Base-by-base conservation (phyloP, 371 early-diverging fungal genomes). In the Sporodiniella umbellata region DNA sequence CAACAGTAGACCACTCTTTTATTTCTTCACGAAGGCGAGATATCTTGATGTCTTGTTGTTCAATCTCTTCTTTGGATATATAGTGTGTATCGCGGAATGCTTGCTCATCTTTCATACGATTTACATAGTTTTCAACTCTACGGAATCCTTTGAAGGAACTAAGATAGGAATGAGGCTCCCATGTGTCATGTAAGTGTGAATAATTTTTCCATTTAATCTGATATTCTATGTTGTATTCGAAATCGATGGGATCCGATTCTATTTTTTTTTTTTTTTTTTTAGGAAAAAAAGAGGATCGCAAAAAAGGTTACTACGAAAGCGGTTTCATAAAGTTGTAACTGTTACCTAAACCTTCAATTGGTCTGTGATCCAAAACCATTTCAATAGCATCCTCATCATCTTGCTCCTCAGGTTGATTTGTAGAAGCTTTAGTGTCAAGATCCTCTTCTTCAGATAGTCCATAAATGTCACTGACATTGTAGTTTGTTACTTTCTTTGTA, bases 201-300 rank as follows among this genome's bases (percentile, higher is more conserved):
- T 83, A 85, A 3, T 86, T 83, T 65, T 88, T 88, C 98, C 98
- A 98, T 60, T 98, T 96, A 60, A 98, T 81, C 8, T 87, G 75
- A 52, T 85, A 96, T 70, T 93, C 90, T 56, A 88, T 61, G 48
- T 88, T 86, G 25, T 49, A 59, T 47, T 80, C 79, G 22, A 83
- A 81, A 22, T 74, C 79, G 28, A 69, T 60, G 14, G 69, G 74
- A 4, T 75, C 76, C 6, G 70, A 70, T 42, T 79, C 79, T 54
- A 53, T 1, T 37, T 15, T 40, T 3, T 39, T 33, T n/a, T n/a
- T n/a, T n/a, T n/a, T n/a, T n/a, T n/a, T n/a, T n/a, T n/a, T n/a
- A n/a, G n/a, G n/a, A n/a, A n/a, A n/a, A n/a, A n/a, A n/a, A n/a
- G n/a, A n/a, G 31, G 15, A 23, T n/a, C 30, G 35, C 19, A 56